Percentiles rank a stretch among this genome's conserved stretches.
Conservation (phyloP, 1,284 basidiomycete genomes). For the Ceratorhiza oryzae-sativae region DNA sequence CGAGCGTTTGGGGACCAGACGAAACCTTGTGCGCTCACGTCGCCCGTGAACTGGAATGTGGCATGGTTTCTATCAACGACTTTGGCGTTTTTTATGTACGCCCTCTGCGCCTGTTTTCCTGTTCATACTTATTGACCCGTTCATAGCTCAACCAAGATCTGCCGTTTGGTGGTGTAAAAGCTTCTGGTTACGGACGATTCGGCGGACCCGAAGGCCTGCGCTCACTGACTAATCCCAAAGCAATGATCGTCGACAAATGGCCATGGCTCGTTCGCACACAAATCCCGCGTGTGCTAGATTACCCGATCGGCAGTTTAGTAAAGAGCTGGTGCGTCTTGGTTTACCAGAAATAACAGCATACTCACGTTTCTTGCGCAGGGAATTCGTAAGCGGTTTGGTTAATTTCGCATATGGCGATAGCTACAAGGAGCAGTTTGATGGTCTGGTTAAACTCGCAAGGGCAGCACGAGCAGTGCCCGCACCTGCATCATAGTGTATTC, state of each 20-base stretch:
- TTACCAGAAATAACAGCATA: not conserved
- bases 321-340: constrained; percentile 76
- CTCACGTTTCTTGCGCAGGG: constrained; percentile 59
- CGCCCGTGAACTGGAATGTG: constrained; percentile 81
- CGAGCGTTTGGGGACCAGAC: constrained; percentile 90
- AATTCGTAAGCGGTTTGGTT: constrained; percentile 76
- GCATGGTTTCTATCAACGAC: constrained; percentile 97
- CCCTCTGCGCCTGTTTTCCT: constrained; percentile 51
- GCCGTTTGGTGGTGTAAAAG: constrained; percentile 92
- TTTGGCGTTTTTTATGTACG: constrained; percentile 91
- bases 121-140: constrained; percentile 58
- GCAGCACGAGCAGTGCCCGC: constrained; percentile 25
- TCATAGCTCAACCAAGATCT: constrained; percentile 76
- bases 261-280: constrained; percentile 81
- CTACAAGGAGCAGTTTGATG: constrained; percentile 45
- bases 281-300: constrained; percentile 87
- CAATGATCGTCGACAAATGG: constrained; percentile 84
- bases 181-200: constrained; percentile 89
- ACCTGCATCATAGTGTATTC: constrained; percentile 9
- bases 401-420: constrained; percentile 74
- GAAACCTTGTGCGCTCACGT: constrained; percentile 77
- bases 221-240: constrained; percentile 85
- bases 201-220: constrained; percentile 93
- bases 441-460: constrained; percentile 47
- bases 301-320: constrained; percentile 80